Percentiles rank a stretch among this genome's conserved stretches.
Evolutionary conservation across 495 filamentous ascomycete genomes (phyloP).

Genomic region (Penicillium roqueforti): DNA sequence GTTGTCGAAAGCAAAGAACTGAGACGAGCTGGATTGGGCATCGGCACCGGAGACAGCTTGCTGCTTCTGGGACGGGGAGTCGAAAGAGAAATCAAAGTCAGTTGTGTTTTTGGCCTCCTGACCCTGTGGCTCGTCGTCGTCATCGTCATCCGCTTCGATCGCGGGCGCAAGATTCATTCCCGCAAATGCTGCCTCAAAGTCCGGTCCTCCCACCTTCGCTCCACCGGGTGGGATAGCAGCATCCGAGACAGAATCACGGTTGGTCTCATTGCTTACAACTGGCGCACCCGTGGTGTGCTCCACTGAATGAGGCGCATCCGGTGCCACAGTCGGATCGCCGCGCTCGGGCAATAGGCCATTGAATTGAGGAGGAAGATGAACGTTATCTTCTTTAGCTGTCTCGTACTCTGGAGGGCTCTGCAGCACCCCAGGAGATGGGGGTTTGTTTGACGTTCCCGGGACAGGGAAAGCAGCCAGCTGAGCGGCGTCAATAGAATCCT

Average conservation of each 20-base stretch:
- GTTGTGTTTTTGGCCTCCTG: constrained; percentile 40
- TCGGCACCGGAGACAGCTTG: constrained; percentile 21
- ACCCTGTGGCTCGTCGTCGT: constrained; percentile 51
- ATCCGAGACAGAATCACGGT: constrained; percentile 15
- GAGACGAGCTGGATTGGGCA: constrained; percentile 24
- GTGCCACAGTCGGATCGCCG: constrained; percentile 54
- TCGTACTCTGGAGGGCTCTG: constrained; percentile 64
- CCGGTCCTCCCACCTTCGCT: constrained; percentile 44
- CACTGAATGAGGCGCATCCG: constrained; percentile 45
- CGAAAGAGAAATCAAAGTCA: constrained; percentile 71
- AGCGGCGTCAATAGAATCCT: constrained; percentile 35
- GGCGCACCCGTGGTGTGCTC: constrained; percentile 41
- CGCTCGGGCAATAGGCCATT: constrained; percentile 62
- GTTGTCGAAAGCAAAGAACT: constrained; percentile 47
- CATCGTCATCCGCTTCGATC: constrained; percentile 81
- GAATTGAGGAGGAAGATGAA: constrained; percentile 56
- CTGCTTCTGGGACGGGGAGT: constrained; percentile 41
- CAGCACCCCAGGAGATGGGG: constrained; percentile 55
- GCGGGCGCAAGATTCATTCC: constrained; percentile 58
- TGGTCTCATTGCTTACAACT: constrained; percentile 37
- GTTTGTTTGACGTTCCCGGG: constrained; percentile 28
- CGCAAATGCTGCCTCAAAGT: constrained; percentile 88
- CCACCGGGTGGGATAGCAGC: constrained; percentile 17
- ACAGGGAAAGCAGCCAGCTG: constrained; percentile 42
- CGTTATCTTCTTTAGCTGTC: constrained; percentile 30